Evolutionary conservation across 2,329 filamentous ascomycete genomes (phyloP), one percentile per base, ranked within the genome.

Genomic region (Dissoconium aciculare): DNA sequence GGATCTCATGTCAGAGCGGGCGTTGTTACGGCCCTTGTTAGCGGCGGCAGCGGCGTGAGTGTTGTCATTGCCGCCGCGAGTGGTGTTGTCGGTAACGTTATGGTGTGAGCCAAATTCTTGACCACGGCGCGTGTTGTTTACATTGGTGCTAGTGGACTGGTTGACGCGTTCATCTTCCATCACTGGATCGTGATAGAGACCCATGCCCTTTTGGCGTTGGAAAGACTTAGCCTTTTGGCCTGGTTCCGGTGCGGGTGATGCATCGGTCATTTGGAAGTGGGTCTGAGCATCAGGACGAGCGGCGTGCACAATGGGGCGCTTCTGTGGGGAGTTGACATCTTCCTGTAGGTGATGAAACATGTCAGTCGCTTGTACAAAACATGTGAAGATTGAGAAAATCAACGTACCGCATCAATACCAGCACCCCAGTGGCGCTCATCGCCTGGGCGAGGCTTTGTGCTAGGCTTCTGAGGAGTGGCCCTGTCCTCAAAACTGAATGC

Each of bases 401-500:
- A 27, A 54, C 53, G 41, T 34, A 60, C 59, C 51, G 78, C 69
- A 37, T 84, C 76, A 28, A 77, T 74, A 44, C 76, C 78, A 72
- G 81, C 91, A 37, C 64, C 68, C 51, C 75, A 74, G 53, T 89
- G 78, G 33, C 80, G 77, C 37, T 75, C 67, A 38, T 89, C 74
- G 49, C 83, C 71, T 23, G 67, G 61, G 36, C 74, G 68, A 31
- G 68, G 53, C 54, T 77, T 79, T 27, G 65, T 59, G 4, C 68
- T 64, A 28, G 71, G 63, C 64, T 92, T 93, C 41, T 77, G 69
- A 0, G 87, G 87, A 0, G 85, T 93, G 11, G 63, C 62, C 46
- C 92, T 92, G 57, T 93, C 84, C 38, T 82, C 72, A 55, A 95
- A 95, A 28, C 74, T 73, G 84, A 87, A 94, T 39, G 81, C 76